Evolutionary conservation across 73 alveolate species (phyloP).

Genomic region (Tetrahymena elliotti): DNA sequence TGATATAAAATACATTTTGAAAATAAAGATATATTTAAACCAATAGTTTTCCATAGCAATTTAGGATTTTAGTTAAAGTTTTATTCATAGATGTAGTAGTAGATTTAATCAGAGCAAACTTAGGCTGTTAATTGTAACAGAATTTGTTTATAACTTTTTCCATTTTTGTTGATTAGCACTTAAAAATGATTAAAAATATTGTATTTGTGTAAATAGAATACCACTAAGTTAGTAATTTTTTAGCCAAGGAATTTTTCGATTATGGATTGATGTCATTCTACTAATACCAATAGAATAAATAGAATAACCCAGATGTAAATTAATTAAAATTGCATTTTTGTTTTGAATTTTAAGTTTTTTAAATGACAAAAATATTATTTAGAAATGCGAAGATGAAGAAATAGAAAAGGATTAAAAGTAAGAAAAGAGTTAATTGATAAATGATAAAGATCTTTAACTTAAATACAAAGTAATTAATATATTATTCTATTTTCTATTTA

Average conservation of each 20-base stretch:
- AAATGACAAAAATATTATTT: too few species aligned
- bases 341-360: neutral
- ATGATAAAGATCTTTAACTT: neutral
- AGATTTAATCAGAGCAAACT: neutral
- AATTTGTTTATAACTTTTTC: neutral
- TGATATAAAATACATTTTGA: neutral
- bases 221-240: neutral
- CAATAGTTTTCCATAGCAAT: neutral
- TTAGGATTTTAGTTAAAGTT: neutral
- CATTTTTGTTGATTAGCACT: too few species aligned
- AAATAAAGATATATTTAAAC: neutral
- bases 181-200: too few species aligned
- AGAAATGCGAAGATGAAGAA: neutral
- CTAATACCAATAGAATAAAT: neutral
- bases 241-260: neutral
- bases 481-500: neutral
- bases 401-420: neutral
- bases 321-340: neutral
- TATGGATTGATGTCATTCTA: neutral
- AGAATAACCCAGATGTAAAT: neutral
- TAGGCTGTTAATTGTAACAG: neutral
- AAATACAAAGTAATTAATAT: neutral
- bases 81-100: neutral
- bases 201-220: neutral
- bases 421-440: neutral